Conservation (phyloP, 805 yeast genomes). For the Yamadazyma nakazawae region DNA sequence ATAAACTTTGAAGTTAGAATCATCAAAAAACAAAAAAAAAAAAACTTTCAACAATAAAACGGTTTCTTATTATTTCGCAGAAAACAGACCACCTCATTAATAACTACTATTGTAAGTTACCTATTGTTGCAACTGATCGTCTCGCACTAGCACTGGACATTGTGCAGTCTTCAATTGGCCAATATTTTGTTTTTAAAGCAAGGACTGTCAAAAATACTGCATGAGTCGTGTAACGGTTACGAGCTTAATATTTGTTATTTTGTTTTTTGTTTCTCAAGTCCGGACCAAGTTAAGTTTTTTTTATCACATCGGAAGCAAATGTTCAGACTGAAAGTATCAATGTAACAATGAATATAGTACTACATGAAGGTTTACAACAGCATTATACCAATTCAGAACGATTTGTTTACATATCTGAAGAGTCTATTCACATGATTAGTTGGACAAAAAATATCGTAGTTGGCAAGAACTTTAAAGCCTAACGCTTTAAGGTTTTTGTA, state of each 20-base stretch:
- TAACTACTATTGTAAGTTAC: not conserved
- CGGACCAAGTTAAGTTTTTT: not conserved
- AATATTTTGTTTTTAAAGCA: not conserved
- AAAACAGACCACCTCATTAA: slow-evolving; percentile 3
- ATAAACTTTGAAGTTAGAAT: too few relatives aligned
- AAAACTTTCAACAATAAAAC: slow-evolving; percentile 2
- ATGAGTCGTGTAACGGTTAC: not conserved
- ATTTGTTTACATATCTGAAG: not conserved
- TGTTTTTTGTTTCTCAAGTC: too few relatives aligned
- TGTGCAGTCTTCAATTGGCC: not conserved
- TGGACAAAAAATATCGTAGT: too few relatives aligned
- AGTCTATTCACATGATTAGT: not conserved
- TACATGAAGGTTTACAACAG: not conserved
- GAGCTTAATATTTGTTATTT: too few relatives aligned
- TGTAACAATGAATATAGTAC: too few relatives aligned
- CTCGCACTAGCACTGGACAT: not conserved
- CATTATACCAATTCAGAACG: not conserved
- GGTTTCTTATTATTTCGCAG: slow-evolving; percentile 2
- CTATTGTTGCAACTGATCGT: slow-evolving; percentile 1
- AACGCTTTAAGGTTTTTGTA: not conserved
- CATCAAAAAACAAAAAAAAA: slow-evolving; percentile 1
- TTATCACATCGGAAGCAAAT: too few relatives aligned
- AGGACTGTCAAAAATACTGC: not conserved
- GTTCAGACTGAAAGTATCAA: too few relatives aligned
- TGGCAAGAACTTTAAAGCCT: not conserved